Base-by-base conservation (phyloP, 164 flowering plant species). In the Chimonanthus praecox region DNA sequence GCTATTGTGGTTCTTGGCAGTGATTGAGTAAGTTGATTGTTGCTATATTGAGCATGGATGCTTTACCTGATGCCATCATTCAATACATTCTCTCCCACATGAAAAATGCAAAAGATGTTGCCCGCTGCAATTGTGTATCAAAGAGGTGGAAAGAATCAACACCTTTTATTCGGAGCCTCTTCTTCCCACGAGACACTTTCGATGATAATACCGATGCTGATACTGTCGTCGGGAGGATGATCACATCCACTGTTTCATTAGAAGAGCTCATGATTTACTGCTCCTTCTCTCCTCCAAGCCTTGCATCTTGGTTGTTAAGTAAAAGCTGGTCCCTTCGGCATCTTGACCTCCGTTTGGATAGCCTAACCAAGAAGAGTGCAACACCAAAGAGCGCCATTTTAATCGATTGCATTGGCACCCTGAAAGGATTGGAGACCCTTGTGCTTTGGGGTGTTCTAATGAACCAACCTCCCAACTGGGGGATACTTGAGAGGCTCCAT, bases 261-360 rank as follows among this genome's bases (percentile, higher is more conserved):
- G 89, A 91, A 75, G 84, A 86, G 64, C 94, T 94, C 6, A 88
- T 91, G 7, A 89, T 94, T 10, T 94, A 90, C 71, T 88, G 89
- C 78, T 89, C 94, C 4, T 91, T 91, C 76, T 75, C 94, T 0
- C 67, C 80, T 50, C 47, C 81, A 1, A 88, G 90, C 47, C 91
- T 91, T 62, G 84, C 86, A 20, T 82, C 89, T 0, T 91, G 98
- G 98, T 80, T 94, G 2, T 60, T 74, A 2, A 70, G 47, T 2
- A 72, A 72, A 2, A 83, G 84, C 43, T 11, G 63, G 5, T 83
- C 90, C 0, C 89, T 94, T 43, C 80, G 76, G 70, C 84, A 76
- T 65, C 92, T 94, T 7, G 98, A 94, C 85, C 93, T 94, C 13
- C 86, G 95, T 5, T 85, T 94, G 85, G 98, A 94, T 69, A 88